Evolutionary conservation across 768 basidiomycete species (phyloP).

Genomic region (Amylocystis lapponica): DNA sequence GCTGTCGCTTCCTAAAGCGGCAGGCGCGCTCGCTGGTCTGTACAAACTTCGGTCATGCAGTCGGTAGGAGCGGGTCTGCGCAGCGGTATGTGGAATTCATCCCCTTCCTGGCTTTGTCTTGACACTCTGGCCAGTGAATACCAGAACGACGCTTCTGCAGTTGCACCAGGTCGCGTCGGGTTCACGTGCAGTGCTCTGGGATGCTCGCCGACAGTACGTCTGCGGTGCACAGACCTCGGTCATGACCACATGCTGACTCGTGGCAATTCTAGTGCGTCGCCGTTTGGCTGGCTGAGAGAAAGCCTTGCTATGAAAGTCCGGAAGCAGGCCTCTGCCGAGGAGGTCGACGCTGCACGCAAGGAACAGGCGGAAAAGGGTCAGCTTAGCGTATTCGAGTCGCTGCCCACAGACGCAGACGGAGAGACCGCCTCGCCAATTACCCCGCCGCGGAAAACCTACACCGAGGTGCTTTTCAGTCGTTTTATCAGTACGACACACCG

Average conservation of each 20-base stretch:
- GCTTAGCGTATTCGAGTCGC: slow-evolving; percentile 22
- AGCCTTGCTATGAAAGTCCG: slow-evolving; percentile 46
- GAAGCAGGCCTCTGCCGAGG: slow-evolving; percentile 39
- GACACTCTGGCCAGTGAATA: background rate
- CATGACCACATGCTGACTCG: too few relatives aligned
- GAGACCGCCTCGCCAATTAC: slow-evolving; percentile 4
- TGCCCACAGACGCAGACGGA: slow-evolving; percentile 8
- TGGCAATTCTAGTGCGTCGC: slow-evolving; percentile 45
- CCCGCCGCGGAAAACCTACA: slow-evolving; percentile 15
- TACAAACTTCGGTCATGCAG: slow-evolving; percentile 11
- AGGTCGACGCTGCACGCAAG: slow-evolving; percentile 26
- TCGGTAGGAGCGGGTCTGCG: slow-evolving; percentile 11
- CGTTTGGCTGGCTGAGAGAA: slow-evolving; percentile 59
- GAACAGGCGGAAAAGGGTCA: slow-evolving; percentile 22
- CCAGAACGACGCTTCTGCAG: slow-evolving; percentile 7
- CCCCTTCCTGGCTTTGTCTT: background rate
- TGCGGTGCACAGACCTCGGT: too few relatives aligned
- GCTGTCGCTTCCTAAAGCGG: background rate
- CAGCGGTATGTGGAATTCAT: slow-evolving; percentile 7
- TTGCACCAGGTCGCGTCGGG: slow-evolving; percentile 11
- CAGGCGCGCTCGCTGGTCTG: background rate
- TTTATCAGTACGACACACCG: background rate
- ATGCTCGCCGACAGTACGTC: slow-evolving; percentile 42
- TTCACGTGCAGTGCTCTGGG: slow-evolving; percentile 25
- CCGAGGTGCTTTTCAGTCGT: slow-evolving; percentile 13